These are phyloP conservation scores for Fraxinus sp. DNA, from an alignment of 305 asterid species.

Conservation along the genomic window DNA sequence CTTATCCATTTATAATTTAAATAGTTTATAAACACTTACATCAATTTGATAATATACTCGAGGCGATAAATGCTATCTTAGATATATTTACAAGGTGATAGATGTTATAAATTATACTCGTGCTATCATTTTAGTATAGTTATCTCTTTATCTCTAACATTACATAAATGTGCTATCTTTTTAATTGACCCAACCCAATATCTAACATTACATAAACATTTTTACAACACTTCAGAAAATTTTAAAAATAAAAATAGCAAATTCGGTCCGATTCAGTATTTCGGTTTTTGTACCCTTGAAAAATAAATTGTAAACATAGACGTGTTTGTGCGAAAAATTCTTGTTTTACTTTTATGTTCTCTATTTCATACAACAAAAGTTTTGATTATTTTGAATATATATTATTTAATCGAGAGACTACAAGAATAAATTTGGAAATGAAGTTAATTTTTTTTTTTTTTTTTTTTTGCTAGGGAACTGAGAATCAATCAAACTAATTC, in stretches of 20 bases:
- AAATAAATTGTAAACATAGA: background rate
- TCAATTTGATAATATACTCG: background rate
- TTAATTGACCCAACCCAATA: background rate
- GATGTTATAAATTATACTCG: background rate
- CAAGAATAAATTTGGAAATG: background rate
- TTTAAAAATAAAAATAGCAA: background rate
- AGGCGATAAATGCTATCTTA: background rate
- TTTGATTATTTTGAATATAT: background rate
- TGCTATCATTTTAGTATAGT: background rate
- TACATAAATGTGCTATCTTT: background rate
- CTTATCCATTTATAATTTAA: background rate
- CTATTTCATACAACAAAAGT: background rate
- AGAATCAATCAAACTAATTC: background rate
- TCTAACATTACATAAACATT: background rate
- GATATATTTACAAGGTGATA: background rate
- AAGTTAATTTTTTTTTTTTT: background rate
- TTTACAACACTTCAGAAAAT: background rate
- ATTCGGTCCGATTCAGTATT: background rate
- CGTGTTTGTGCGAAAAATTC: background rate
- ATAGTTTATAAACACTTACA: background rate
- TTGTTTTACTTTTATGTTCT: background rate
- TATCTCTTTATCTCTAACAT: background rate
- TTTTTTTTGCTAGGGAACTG: background rate
- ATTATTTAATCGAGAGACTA: background rate
- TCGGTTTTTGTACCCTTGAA: background rate